These are phyloP conservation scores for Sporothrix curviconia DNA, from an alignment of 2,329 filamentous ascomycete species.

Conservation along the genomic window DNA sequence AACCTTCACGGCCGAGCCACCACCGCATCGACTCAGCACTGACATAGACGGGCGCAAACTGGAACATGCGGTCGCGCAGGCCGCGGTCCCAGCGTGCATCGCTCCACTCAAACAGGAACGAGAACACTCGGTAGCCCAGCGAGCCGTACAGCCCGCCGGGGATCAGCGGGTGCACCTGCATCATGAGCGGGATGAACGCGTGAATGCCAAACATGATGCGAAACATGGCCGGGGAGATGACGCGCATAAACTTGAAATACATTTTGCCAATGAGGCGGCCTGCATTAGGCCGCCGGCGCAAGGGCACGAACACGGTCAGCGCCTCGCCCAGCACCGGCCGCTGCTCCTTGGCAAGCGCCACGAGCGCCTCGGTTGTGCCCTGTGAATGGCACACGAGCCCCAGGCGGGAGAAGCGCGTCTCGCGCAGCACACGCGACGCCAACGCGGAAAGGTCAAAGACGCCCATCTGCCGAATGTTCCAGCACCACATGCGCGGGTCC, in stretches of 20 bases:
- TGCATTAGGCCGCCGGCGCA: constrained; percentile 83
- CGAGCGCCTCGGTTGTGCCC: constrained; percentile 81
- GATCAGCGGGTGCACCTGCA: constrained; percentile 66
- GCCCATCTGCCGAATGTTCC: constrained; percentile 94
- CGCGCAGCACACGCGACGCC: constrained; percentile 67
- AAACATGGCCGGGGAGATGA: constrained; percentile 71
- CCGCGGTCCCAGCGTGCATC: constrained; percentile 79
- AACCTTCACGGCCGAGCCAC: constrained; percentile 88
- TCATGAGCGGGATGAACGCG: constrained; percentile 90
- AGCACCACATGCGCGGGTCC: constrained; percentile 92
- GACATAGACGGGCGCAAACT: constrained; percentile 87
- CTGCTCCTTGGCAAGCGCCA: constrained; percentile 84
- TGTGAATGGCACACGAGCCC: constrained; percentile 84
- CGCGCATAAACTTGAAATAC: constrained; percentile 86
- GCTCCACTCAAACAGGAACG: constrained; percentile 82
- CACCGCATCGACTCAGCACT: constrained; percentile 86
- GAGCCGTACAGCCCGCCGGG: constrained; percentile 65
- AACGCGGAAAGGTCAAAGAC: constrained; percentile 80
- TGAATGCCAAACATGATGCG: constrained; percentile 83
- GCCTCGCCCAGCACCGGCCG: constrained; percentile 75
- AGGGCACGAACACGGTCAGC: constrained; percentile 82
- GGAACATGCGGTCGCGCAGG: constrained; percentile 76
- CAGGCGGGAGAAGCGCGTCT: constrained; percentile 78
- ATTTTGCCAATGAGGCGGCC: constrained; percentile 78
- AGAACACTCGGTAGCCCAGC: constrained; percentile 83